phyloP scores from a whole-genome alignment of 2,329 filamentous ascomycete species.

The Westerdykella ornata region DNA sequence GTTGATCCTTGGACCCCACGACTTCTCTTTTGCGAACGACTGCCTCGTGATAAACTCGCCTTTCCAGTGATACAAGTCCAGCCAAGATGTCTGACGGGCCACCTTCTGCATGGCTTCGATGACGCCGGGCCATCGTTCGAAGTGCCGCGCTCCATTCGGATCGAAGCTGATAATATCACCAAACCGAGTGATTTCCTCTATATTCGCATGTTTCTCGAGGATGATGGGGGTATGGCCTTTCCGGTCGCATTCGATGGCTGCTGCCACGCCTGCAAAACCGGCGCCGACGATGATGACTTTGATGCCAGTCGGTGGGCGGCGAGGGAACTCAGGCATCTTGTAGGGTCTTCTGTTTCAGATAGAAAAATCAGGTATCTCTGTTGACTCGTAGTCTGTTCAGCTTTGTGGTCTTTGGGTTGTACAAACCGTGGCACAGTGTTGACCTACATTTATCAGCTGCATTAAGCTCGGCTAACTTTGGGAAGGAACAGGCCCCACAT shows the following conservation, averaged over 20 bases:
- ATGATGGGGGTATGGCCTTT: slow-evolving; percentile 54
- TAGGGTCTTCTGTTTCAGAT: neutral
- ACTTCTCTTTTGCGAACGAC: slow-evolving; percentile 28
- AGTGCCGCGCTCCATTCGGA: slow-evolving; percentile 54
- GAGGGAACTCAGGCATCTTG: slow-evolving; percentile 9
- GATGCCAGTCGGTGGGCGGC: slow-evolving; percentile 15
- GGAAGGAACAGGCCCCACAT: neutral
- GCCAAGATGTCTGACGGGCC: slow-evolving; percentile 50
- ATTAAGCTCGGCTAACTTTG: neutral
- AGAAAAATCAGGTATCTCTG: too few relatives aligned
- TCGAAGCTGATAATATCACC: slow-evolving; percentile 59
- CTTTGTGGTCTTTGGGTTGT: neutral
- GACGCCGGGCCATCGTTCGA: slow-evolving; percentile 46
- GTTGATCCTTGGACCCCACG: slow-evolving; percentile 50
- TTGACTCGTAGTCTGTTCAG: too few relatives aligned
- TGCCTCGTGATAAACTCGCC: neutral
- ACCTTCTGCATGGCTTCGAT: slow-evolving; percentile 45
- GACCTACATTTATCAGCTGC: neutral
- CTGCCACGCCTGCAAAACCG: slow-evolving; percentile 56
- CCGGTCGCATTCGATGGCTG: slow-evolving; percentile 56
- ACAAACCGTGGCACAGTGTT: neutral
- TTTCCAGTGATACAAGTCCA: slow-evolving; percentile 52
- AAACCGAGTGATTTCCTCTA: slow-evolving; percentile 50
- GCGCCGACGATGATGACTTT: slow-evolving; percentile 45
- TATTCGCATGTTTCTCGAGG: slow-evolving; percentile 46